Base-by-base conservation (phyloP, 129 eudicot species). In the Flaveria linearis region DNA sequence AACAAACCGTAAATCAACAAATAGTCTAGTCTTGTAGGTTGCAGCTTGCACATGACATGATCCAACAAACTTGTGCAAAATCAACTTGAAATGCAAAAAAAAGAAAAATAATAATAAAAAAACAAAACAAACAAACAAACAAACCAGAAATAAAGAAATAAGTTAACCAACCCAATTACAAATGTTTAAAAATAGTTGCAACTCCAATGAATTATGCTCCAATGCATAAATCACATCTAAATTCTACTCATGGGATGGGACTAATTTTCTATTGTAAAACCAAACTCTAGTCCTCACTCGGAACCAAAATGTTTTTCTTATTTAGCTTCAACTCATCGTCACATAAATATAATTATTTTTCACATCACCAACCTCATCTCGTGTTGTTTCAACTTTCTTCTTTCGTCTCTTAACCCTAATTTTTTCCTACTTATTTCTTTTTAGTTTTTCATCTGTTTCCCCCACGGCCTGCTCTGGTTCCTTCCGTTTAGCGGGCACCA, bases 401-500 rank as follows among this genome's bases (percentile, higher is more conserved):
- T 68, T 73, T 56, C 64, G 52, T 56, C 84, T 61, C 43, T 80
- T 64, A 28, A 74, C 46, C 69, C 53, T 75, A 46, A 11, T 12
- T 17, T 74, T 80, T 46, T 74, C 74, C 75, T 74, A 55, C 47
- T 80, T 80, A 43, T 56, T 55, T n/a, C 26, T 45, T 46, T 74
- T 73, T n/a, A 67, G 51, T 15, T 73, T 80, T 22, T 47, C 80
- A 42, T 80, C 64, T 0, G 30, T 22, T 60, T 74, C 84, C 45
- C 50, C 41, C 25, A 74, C 75, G 6, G 52, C 80, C 56, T 58
- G 67, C 69, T 82, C 89, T 15, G 91, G 50, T 20, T 9, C 83
- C 84, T 83, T 91, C 71, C 86, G 85, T 75, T 87, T 91, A 17
- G 64, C 25, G 56, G 99, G 99, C 55, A 87, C 72, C 71, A 95